phyloP scores from a whole-genome alignment of 352 stramenopile genomes.

The Stramenopiles sp. region DNA sequence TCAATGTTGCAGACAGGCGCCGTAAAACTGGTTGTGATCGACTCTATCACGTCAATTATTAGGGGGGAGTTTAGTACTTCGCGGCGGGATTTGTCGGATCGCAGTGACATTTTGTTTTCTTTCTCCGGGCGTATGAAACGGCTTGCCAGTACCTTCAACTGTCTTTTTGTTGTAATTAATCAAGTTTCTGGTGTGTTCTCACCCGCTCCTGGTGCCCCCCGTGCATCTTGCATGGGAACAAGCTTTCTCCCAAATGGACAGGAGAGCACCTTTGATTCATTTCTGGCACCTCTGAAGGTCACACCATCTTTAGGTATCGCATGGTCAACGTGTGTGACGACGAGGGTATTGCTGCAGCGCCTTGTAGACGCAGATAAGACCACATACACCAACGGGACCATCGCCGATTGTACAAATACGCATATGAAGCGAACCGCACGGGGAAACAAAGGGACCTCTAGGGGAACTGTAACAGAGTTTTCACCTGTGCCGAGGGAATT shows the following conservation, averaged over 20 bases:
- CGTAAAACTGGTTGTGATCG: not conserved
- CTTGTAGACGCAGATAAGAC: too few species aligned
- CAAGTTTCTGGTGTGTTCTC: not conserved
- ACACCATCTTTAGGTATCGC: not conserved
- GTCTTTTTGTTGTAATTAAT: not conserved
- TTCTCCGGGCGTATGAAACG: not conserved
- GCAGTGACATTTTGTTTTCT: not conserved
- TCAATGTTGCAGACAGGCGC: not conserved
- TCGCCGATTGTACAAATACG: too few species aligned
- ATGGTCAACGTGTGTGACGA: not conserved
- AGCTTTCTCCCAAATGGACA: not conserved
- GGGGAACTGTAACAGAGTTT: not conserved
- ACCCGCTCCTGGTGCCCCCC: not conserved
- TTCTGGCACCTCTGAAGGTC: not conserved
- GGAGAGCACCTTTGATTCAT: not conserved
- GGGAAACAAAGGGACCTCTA: not conserved
- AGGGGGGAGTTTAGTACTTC: not conserved
- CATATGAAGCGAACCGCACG: not conserved
- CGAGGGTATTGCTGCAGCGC: not conserved
- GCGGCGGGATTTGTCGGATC: not conserved
- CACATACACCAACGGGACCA: too few species aligned
- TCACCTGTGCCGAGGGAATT: not conserved
- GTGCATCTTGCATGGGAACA: not conserved
- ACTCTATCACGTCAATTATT: not conserved
- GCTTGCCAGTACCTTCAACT: not conserved